These are phyloP conservation scores for Penicillium olsonii DNA, from an alignment of 2,329 filamentous ascomycete species.

Conservation along the genomic window DNA sequence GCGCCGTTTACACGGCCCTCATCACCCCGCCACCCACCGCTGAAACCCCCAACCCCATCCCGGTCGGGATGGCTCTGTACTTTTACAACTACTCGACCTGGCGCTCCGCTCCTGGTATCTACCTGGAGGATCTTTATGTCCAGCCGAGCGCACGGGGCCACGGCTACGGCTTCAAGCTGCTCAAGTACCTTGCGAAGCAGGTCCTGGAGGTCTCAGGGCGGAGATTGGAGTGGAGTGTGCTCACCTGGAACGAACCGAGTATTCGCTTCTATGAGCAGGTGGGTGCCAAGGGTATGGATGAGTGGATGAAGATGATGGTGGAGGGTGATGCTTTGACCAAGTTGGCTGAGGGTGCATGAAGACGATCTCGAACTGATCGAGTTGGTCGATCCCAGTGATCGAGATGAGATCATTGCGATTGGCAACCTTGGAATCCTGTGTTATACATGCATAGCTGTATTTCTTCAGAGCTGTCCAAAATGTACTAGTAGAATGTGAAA, in stretches of 20 bases:
- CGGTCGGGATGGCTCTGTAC: slow-evolving; percentile 82
- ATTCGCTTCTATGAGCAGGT: slow-evolving; percentile 74
- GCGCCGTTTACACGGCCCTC: slow-evolving; percentile 74
- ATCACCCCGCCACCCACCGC: slow-evolving; percentile 56
- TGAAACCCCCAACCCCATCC: slow-evolving; percentile 32
- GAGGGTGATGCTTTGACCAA: slow-evolving; percentile 46
- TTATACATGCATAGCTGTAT: background rate
- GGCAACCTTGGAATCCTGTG: background rate
- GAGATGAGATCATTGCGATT: background rate
- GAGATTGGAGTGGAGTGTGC: slow-evolving; percentile 83
- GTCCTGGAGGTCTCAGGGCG: slow-evolving; percentile 70
- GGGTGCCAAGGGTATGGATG: slow-evolving; percentile 48
- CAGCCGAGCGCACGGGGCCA: slow-evolving; percentile 67
- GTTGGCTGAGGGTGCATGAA: slow-evolving; percentile 36
- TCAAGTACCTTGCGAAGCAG: slow-evolving; percentile 77
- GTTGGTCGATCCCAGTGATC: background rate
- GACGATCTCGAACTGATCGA: background rate
- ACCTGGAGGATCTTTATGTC: slow-evolving; percentile 92
- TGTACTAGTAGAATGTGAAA: no score
- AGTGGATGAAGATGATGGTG: slow-evolving; percentile 54
- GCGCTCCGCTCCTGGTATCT: slow-evolving; percentile 83
- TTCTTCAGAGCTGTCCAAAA: background rate
- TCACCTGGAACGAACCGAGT: slow-evolving; percentile 90
- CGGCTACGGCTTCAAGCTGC: slow-evolving; percentile 76
- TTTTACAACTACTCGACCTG: slow-evolving; percentile 97